Base-by-base conservation (phyloP, 306 rosid species). In the Quercus parvula region DNA sequence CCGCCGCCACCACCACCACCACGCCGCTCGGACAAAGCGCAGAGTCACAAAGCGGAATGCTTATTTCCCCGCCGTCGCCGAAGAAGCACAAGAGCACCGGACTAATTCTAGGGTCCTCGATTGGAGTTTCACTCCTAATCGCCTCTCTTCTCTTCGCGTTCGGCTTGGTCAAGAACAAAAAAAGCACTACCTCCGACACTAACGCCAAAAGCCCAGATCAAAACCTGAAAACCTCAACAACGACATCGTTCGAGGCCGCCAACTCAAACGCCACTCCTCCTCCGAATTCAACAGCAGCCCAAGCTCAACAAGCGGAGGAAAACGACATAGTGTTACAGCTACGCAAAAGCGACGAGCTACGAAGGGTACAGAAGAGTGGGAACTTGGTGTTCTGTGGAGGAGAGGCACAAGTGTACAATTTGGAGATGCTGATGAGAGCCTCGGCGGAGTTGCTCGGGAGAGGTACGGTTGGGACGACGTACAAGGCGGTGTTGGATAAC, bases 371-470 rank as follows among this genome's bases (percentile, higher is more conserved):
- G 14, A 81, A 79, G 85, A 92, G 92, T 33, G 94, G 94, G 62
- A 84, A 78, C 73, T 78, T 94, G 75, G 84, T 91, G 82, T 92
- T 94, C 85, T 86, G 91, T 70, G 79, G 82, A 6, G 95, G 97
- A 44, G 95, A 94, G 86, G 82, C 78, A 12, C 89, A 81, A 71
- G 44, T 81, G 17, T 94, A 91, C 71, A 89, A 86, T 61, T 75
- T 92, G 88, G 97, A 94, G 73, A 91, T 88, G 88, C 78, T 94
- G 54, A 94, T 94, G 99, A 81, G 89, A 38, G 99, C 92, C 6
- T 92, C 99, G 57, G 99, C 99, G 24, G 99, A 94, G 91, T 81
- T 94, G 35, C 85, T 94, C 1, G 99, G 97, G 1, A 88, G 97
- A 56, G 99, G 99, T 20, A 86, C 85, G 6, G 82, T 89, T 13